A percentile compares a stretch with the other conserved stretches of the same genome.
Conservation (phyloP, 164 flowering plant genomes). For the Sextonia rubra region DNA sequence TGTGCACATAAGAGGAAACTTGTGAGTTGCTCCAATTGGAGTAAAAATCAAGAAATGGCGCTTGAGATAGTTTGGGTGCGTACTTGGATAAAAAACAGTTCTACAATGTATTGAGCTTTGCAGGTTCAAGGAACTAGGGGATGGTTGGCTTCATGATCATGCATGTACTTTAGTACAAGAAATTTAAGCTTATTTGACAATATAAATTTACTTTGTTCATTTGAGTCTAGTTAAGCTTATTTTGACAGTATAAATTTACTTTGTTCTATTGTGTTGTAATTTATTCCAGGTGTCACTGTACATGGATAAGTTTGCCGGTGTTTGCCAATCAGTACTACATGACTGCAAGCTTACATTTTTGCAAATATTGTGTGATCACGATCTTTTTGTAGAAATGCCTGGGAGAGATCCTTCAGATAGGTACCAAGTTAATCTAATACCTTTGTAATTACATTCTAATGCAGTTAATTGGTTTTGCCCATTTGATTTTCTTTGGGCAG, state of each 20-base stretch:
- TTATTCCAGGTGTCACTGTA: conserved; percentile 82
- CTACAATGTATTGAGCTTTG: no score
- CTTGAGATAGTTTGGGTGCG: no score
- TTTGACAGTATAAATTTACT: neutral
- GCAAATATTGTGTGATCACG: conserved; percentile 97
- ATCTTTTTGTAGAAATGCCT: conserved; percentile 99
- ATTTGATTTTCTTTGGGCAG: neutral
- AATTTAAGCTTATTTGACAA: neutral
- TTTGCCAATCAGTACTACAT: conserved; percentile 89
- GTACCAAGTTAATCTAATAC: conserved; percentile 26
- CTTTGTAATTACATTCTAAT: no score
- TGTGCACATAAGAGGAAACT: no score
- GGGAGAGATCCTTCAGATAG: conserved; percentile 99
- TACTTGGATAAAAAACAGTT: no score
- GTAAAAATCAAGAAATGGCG: no score
- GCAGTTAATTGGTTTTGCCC: neutral
- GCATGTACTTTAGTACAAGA: neutral
- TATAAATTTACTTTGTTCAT: neutral
- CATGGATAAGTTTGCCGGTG: conserved; percentile 94
- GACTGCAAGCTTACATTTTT: conserved; percentile 98
- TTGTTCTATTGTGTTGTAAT: neutral
- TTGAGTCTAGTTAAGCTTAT: neutral
- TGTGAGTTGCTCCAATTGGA: no score
- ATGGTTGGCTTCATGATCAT: neutral
- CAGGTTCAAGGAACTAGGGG: no score